Evolutionary conservation across 306 rosid species (phyloP).

Genomic region (Corylus avellana): DNA sequence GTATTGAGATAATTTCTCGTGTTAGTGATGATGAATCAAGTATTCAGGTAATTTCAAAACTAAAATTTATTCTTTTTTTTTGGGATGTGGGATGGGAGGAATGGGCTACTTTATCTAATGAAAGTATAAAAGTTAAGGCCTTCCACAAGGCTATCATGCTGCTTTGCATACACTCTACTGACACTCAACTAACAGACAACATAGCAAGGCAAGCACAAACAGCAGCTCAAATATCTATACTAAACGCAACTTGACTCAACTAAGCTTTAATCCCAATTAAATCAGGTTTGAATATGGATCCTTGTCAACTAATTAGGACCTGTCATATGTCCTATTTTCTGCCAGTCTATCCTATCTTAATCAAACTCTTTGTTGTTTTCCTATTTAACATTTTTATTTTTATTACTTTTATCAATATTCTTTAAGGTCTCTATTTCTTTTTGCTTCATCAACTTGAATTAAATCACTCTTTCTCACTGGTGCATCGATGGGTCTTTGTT

Average conservation of each 20-base stretch:
- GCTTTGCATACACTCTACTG: background rate
- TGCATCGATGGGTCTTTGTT: too few relatives aligned
- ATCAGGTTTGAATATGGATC: background rate
- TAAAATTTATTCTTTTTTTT: slow-evolving; percentile 1
- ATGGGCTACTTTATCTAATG: background rate
- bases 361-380: too few relatives aligned
- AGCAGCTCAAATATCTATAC: background rate
- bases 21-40: slow-evolving; percentile 88
- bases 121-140: background rate
- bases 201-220: background rate
- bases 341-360: background rate
- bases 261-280: background rate
- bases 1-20: slow-evolving; percentile 90
- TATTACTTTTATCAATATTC: too few relatives aligned
- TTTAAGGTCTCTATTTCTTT: too few relatives aligned
- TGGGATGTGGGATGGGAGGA: background rate
- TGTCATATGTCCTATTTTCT: too few relatives aligned
- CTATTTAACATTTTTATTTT: too few relatives aligned
- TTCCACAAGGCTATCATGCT: background rate
- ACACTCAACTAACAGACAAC: background rate
- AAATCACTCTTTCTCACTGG: too few relatives aligned
- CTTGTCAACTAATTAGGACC: background rate
- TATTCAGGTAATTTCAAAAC: slow-evolving; percentile 70
- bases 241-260: background rate
- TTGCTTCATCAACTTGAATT: too few relatives aligned